Evolutionary conservation across 495 filamentous ascomycete genomes (phyloP), one percentile per base, ranked within the genome.

Genomic region (Neurospora pannonica): DNA sequence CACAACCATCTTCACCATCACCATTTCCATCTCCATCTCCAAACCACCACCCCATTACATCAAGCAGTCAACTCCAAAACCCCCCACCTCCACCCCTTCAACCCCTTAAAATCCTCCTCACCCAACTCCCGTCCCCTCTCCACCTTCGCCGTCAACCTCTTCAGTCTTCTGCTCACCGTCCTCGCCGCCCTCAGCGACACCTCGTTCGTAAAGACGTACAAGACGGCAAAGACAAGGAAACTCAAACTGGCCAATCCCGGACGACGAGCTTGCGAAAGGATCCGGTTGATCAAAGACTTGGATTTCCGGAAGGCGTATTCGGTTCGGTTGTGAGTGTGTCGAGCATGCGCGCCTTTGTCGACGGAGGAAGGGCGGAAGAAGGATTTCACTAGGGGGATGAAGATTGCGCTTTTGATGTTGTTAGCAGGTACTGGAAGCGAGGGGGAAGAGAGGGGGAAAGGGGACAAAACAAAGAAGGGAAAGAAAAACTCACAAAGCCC

Each of bases 201-300:
- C 74, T 87, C 85, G 75, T 82, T 84, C 77, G 83, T 77, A 42
- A 87, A 87, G 38, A 87, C 79, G 72, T 86, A 87, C 42, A 87
- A 72, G 11, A 84, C 81, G 38, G 85, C 80, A 69, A 87, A 81
- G 13, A 87, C 84, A 28, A 87, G 82, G 74, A 84, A 84, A 31
- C 84, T 82, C n/a, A 86, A 40, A 3, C 83, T 84, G 4, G 83
- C 83, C 9, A 86, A 43, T 7, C 83, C 81, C 42, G 82, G 83
- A 34, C 83, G 79, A 19, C 76, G 74, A 3, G 82, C 76, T 1
- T 78, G 81, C 70, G 78, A 79, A 21, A 86, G 72, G 70, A 87
- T 85, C 38, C 84, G 80, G 24, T 78, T 71, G 71, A 86, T 75
- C 3, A 87, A 79, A 11, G 77, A 78, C 79, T 82, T 83, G 79